A percentile compares a stretch with the other conserved stretches of the same genome.
Conservation (phyloP, 2,329 filamentous ascomycete species). For the Epichloe scottii region DNA sequence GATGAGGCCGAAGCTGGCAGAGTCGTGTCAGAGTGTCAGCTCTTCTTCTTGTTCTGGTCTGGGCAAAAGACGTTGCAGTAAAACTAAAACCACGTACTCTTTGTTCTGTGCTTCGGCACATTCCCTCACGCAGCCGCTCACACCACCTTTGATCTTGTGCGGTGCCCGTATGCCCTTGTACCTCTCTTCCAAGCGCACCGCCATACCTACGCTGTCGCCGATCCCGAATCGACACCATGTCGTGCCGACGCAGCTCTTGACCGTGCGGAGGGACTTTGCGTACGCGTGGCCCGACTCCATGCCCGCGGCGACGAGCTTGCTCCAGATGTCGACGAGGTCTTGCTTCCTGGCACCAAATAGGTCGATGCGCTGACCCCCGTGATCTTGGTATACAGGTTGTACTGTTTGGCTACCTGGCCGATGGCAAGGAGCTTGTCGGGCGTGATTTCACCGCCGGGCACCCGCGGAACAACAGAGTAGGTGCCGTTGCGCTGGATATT, state of each 20-base stretch:
- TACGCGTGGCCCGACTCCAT: slow-evolving; percentile 90
- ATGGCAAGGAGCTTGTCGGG: slow-evolving; percentile 76
- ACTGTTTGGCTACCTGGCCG: slow-evolving; percentile 73
- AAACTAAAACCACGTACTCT: slow-evolving; percentile 42
- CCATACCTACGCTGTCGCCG: slow-evolving; percentile 84
- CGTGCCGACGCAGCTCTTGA: slow-evolving; percentile 85
- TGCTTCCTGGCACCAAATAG: slow-evolving; percentile 87
- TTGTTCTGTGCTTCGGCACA: slow-evolving; percentile 90
- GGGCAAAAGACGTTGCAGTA: not conserved
- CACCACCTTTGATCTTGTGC: slow-evolving; percentile 85
- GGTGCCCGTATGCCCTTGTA: slow-evolving; percentile 86
- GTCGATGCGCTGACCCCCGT: slow-evolving; percentile 88
- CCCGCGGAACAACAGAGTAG: slow-evolving; percentile 74
- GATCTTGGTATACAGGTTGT: slow-evolving; percentile 79
- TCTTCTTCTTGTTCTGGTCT: not conserved
- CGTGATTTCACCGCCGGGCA: slow-evolving; percentile 77
- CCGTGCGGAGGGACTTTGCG: slow-evolving; percentile 75
- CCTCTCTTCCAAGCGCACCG: slow-evolving; percentile 72
- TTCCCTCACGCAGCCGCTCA: slow-evolving; percentile 83
- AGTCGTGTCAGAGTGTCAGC: not conserved
- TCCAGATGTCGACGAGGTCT: slow-evolving; percentile 74
- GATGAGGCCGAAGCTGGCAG: slow-evolving; percentile 65
- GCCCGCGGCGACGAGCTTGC: slow-evolving; percentile 64
- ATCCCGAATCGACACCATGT: slow-evolving; percentile 87
- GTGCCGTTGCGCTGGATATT: slow-evolving; percentile 90